These are phyloP conservation scores for Microdochium trichocladiopsis DNA, from an alignment of 2,329 filamentous ascomycete species.

Conservation along the genomic window DNA sequence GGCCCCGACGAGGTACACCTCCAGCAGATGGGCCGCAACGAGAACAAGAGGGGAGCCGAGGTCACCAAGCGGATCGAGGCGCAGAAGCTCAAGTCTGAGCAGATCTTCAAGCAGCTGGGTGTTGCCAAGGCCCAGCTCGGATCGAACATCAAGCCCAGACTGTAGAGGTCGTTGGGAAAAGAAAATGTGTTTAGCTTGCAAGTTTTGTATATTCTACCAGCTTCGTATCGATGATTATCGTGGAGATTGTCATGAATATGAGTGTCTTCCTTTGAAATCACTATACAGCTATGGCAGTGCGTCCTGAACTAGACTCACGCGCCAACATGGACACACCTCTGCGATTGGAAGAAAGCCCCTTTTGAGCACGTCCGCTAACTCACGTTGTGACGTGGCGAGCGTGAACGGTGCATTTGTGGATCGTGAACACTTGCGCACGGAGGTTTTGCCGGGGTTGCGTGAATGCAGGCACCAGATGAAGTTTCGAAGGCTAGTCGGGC, in stretches of 20 bases:
- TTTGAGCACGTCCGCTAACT: too few species aligned
- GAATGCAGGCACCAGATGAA: background rate
- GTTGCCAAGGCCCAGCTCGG: conserved; percentile 40
- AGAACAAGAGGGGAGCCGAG: conserved; percentile 63
- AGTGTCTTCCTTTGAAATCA: too few species aligned
- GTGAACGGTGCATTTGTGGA: background rate
- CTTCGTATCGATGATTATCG: background rate
- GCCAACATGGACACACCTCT: too few species aligned
- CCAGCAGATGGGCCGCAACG: conserved; percentile 72
- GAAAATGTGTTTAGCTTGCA: conserved; percentile 1
- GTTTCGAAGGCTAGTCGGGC: background rate
- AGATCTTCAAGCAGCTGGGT: conserved; percentile 56
- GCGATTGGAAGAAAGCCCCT: too few species aligned
- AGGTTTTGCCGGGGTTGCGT: background rate
- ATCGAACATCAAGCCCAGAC: conserved; percentile 40
- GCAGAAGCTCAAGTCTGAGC: conserved; percentile 58
- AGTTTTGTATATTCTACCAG: background rate
- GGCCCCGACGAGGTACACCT: conserved; percentile 95
- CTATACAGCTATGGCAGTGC: too few species aligned
- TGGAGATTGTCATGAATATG: too few species aligned
- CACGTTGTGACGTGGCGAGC: background rate
- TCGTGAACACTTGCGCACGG: background rate
- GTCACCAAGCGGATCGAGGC: conserved; percentile 53
- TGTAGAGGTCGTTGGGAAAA: conserved; percentile 26
- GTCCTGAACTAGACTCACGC: too few species aligned